Base-by-base conservation (phyloP, 1,139 yeast species). In the Geotrichum klebahnii region DNA sequence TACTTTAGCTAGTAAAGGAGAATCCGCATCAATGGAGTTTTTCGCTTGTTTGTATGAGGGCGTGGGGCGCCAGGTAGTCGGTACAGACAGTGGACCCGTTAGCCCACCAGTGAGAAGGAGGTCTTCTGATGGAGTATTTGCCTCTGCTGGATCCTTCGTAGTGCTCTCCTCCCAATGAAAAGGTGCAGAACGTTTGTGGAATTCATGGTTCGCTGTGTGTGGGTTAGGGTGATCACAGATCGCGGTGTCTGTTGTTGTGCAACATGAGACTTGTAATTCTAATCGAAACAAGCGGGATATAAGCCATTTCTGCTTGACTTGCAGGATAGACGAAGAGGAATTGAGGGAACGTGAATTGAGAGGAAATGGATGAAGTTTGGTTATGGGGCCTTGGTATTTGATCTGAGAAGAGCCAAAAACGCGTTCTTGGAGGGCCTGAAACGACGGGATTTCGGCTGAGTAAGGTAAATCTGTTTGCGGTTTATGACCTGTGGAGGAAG, bases 331-430 rank as follows among this genome's bases (percentile, higher is more conserved):
- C 10, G 34, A 26, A n/a, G 39, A 32, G 28, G 23, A 14, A 23
- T n/a, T n/a, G n/a, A n/a, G n/a, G n/a, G 36, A 6, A 14, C 34
- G 33, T 5, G 35, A 26, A 5, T 40, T 14, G n/a, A 44, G 19
- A 3, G 52, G 52, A n/a, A 49, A 31, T 1, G 48, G 48, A 17
- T 49, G 52, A n/a, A 49, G 42, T 35, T 49, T 49, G 3, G 52
- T 49, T 9, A 44, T 28, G 5, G 52, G 52, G 23, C 46, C 48
- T 3, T 35, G 24, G 34, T 49, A 44, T 23, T 29, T 35, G 17
- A 44, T 44, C 14, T 39, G 46, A 0, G 48, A 43, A 5, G 38
- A 37, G 16, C 52, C 52, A 44, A 49, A 49, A 10, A 49, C 52
- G 10, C 44, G 28, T 10, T 34, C 42, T 36, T 44, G 48, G n/a